Evolutionary conservation across 2,329 filamentous ascomycete species (phyloP), one percentile per base, ranked within the genome.

Genomic region (Alternaria solani): DNA sequence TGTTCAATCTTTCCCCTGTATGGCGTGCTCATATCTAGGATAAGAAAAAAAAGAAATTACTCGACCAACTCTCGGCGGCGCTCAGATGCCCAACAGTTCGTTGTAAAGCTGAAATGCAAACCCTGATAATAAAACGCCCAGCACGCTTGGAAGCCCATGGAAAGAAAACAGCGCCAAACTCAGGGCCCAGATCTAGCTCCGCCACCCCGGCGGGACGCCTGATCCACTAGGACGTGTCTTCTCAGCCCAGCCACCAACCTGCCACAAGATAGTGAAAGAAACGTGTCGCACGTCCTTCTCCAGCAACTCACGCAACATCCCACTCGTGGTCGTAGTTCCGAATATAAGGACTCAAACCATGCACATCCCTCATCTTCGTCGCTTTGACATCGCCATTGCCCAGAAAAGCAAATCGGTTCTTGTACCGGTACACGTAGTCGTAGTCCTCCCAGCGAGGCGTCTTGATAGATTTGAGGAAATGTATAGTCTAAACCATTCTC

Each of bases 301-400:
- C 32, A 34, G 7, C 12, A 7, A 2, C 41, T 64, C 77, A 82
- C 28, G 82, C 81, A 39, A 84, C 75, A 39, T 71, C 74, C 82
- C 81, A 83, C 26, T 81, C 80, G 48, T 80, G 73, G 61, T 84
- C 82, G 36, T 68, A 74, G 62, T 76, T 79, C 49, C 81, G 75
- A 55, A 83, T 79, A 60, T 83, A 83, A 5, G 81, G 78, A 56
- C 79, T 79, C 39, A 84, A 64, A 3, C 81, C 81, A 23, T 72
- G 66, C 30, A 80, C 68, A 53, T 81, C 78, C 36, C 75, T 73
- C 7, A 75, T 79, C 16, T 72, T 71, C 53, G 78, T 80, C 4
- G 81, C 80, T 71, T 82, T 82, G 25, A 83, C 78, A 63, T 82
- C 78, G 28, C 82, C 81, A 39, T 73, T 75, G 36, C 72, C 73